Conservation (phyloP, 805 yeast genomes). For the Candida dendrica region DNA sequence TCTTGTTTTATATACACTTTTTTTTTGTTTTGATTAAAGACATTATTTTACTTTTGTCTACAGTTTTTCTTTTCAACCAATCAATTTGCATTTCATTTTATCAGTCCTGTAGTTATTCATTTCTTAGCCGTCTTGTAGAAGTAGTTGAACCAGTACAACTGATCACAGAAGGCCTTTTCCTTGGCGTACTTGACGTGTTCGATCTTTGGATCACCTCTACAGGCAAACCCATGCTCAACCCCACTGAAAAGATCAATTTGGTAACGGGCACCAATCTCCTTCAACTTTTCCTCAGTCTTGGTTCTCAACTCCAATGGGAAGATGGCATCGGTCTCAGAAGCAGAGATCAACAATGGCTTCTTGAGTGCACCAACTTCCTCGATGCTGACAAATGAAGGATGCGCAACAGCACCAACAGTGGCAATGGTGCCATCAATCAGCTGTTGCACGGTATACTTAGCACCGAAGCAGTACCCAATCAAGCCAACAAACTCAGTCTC, state of each 20-base stretch:
- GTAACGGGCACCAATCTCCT: slow-evolving; percentile 46
- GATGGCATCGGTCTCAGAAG: slow-evolving; percentile 62
- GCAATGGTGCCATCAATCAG: slow-evolving; percentile 30
- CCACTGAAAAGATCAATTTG: slow-evolving; percentile 57
- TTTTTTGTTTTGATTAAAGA: not conserved
- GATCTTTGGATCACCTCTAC: slow-evolving; percentile 60
- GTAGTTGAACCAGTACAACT: slow-evolving; percentile 19
- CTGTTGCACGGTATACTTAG: slow-evolving; percentile 55
- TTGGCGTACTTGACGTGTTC: slow-evolving; percentile 55
- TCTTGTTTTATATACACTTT: not conserved
- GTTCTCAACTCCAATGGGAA: slow-evolving; percentile 62
- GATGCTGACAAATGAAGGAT: slow-evolving; percentile 66
- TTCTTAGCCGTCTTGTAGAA: too few species aligned
- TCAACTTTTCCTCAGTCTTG: slow-evolving; percentile 51
- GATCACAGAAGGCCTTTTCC: slow-evolving; percentile 49
- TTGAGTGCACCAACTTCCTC: slow-evolving; percentile 58
- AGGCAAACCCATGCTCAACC: slow-evolving; percentile 71
- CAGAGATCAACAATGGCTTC: slow-evolving; percentile 52
- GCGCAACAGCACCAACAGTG: slow-evolving; percentile 70
- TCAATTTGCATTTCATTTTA: too few species aligned
- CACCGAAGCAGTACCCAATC: slow-evolving; percentile 85
- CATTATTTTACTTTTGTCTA: too few species aligned
- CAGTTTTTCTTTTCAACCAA: too few species aligned
- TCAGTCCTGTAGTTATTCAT: too few species aligned
- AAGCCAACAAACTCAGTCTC: slow-evolving; percentile 46